These are phyloP conservation scores for Murraya koenigii DNA, from an alignment of 345 rosid species.

Conservation along the genomic window DNA sequence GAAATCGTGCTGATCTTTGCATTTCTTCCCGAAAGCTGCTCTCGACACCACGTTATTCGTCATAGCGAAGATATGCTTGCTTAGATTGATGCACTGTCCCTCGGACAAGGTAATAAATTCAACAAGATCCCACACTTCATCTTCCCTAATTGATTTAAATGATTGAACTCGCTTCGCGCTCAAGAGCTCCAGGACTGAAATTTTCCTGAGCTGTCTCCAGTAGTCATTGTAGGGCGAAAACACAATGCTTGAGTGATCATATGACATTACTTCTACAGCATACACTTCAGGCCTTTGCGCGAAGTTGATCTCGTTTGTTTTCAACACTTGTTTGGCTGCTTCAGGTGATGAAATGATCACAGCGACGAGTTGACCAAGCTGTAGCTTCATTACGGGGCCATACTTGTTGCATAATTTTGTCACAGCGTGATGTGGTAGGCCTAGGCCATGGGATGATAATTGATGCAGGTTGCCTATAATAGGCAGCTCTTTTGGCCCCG, in stretches of 20 bases:
- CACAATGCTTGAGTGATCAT: constrained; percentile 9
- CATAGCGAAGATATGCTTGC: constrained; percentile 10
- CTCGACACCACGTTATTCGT: not conserved
- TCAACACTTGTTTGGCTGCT: constrained; percentile 14
- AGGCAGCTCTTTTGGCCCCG: constrained; percentile 26
- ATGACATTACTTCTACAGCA: constrained; percentile 1
- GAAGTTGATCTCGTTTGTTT: constrained; percentile 8
- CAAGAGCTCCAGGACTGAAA: not conserved
- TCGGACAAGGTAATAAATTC: not conserved
- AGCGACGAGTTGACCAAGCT: constrained; percentile 17
- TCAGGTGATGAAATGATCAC: constrained; percentile 16
- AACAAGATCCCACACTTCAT: constrained; percentile 15
- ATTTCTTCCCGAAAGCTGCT: constrained; percentile 14
- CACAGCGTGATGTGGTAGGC: constrained; percentile 17
- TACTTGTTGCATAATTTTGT: constrained; percentile 9
- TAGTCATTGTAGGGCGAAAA: constrained; percentile 11
- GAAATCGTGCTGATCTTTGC: constrained; percentile 14
- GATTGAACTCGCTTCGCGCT: not conserved
- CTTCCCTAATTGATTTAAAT: constrained; percentile 10
- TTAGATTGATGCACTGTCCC: constrained; percentile 13
- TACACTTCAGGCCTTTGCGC: constrained; percentile 12
- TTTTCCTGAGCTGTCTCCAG: constrained; percentile 5
- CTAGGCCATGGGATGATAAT: not conserved
- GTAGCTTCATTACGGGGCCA: constrained; percentile 14
- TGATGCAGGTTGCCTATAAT: constrained; percentile 27